Base-by-base conservation (phyloP, 2,329 filamentous ascomycete species). In the Kalmusia sp. region DNA sequence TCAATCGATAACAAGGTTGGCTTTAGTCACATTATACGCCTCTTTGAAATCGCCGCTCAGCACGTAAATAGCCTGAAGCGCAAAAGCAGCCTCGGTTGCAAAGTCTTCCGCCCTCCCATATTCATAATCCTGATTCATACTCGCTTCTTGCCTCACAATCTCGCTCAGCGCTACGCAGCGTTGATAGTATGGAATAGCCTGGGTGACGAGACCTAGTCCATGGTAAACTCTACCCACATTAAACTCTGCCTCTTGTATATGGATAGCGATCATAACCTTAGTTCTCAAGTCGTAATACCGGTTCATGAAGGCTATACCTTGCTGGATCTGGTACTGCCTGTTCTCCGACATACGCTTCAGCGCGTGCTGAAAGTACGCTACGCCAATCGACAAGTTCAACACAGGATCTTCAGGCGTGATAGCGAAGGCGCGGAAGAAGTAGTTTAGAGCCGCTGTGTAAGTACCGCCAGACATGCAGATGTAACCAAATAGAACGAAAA, bases 271-370 rank as follows among this genome's bases (percentile, higher is more conserved):
- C 7, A 69, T 70, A 5, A 73, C 75, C 27, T 74, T 69, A 3
- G 76, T 77, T 22, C 89, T 82, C 22, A 85, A 69, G 2, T 85
- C 80, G 61, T 90, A 88, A 74, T 96, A 96, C 30, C 85, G 80
- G 52, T 88, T 85, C 52, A 98, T 76, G 65, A 96, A 97, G 0
- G 87, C 81, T 45, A 97, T 82, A 0, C 92, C 95, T 71, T 98
- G 93, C 59, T 91, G 82, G 35, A 97, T 86, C 34, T 92, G 85
- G 68, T 91, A 93, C 69, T 98, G 93, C 1, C 95, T 82, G 70
- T 98, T 98, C 41, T 93, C 91, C 0, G 89, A 87, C 72, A 96
- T 91, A 2, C 93, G 85, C 73, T 98, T 97, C 67, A 97, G 83
- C 0, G 90, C 88, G 70, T 95, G 90, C 71, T 97, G 91, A 33